Evolutionary conservation across 2,329 filamentous ascomycete species (phyloP), one percentile per base, ranked within the genome.

Genomic region (Fusarium austroafricanum): DNA sequence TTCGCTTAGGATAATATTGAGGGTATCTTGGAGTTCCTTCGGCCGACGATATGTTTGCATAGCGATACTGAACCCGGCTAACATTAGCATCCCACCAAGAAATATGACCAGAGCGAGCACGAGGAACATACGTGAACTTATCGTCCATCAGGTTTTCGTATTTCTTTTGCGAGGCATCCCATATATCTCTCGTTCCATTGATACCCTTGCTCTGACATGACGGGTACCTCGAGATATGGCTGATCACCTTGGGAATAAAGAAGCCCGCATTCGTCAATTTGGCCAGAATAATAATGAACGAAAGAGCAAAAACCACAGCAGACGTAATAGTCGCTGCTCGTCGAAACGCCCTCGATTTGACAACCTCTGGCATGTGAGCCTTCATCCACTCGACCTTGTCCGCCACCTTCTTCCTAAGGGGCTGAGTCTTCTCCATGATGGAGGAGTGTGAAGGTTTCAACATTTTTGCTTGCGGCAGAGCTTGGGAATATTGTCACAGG

Each of bases 11-110:
- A 81, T 70, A 1, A 55, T 55, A 5, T 61, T 39, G 2, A 81
- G 70, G 1, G 77, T 79, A 26, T 69, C 52, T 42, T 76, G 71
- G 10, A 81, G 75, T 49, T 79, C 75, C 40, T 76, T 73, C 14
- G 78, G 76, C n/a, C 79, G 76, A 15, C 71, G 74, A 43, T 77
- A 79, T 1, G 79, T 80, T 31, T 77, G 77, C 57, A 81, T 74
- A 7, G 75, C 76, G 46, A 81, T 79, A n/a, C 79, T 80, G 28
- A 33, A 14, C 8, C 28, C n/a, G 1, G 8, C 6, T n/a, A 11
- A n/a, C 3, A 11, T 68, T 40, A 67, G 52, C 20, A 38, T 9
- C 8, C 20, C 15, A 18, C 2, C 11, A 26, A 9, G 20, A 10
- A 15, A 8, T 1, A 5, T 21, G 5, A 6, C 14, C 31, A 17